Percentiles rank a stretch among this genome's conserved stretches.
Conservation (phyloP, 2,329 filamentous ascomycete genomes). For the Xylariales sp. region DNA sequence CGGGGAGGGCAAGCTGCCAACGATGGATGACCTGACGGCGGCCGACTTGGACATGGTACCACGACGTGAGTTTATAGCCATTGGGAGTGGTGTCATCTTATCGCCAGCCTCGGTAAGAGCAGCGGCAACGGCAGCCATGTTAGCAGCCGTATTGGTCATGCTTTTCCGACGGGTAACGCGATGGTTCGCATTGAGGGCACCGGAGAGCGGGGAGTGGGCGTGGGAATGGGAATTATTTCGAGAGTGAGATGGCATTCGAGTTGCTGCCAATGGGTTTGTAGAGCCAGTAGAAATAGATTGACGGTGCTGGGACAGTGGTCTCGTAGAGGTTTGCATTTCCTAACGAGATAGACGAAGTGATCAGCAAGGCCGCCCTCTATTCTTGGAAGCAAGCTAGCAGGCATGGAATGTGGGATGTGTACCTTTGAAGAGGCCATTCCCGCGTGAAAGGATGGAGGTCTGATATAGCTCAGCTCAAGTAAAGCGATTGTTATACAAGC, state of each 20-base stretch:
- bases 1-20: conserved; percentile 57
- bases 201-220: conserved; percentile 75
- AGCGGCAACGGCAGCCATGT: conserved; percentile 70
- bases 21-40: conserved; percentile 46
- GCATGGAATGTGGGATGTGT: conserved; percentile 23
- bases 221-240: conserved; percentile 77
- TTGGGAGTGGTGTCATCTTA: conserved; percentile 49
- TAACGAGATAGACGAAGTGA: conserved; percentile 29
- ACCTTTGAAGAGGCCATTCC: conserved; percentile 62
- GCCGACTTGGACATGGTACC: conserved; percentile 64
- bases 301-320: conserved; percentile 62
- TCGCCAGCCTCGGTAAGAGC: conserved; percentile 65
- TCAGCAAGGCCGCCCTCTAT: conserved; percentile 31
- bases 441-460: conserved; percentile 23
- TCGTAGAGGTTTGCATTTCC: conserved; percentile 62
- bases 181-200: conserved; percentile 73
- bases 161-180: conserved; percentile 92
- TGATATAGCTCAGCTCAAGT: conserved; percentile 10
- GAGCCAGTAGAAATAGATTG: conserved; percentile 54
- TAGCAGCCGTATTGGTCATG: conserved; percentile 70
- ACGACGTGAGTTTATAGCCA: conserved; percentile 56
- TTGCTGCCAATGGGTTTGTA: conserved; percentile 52
- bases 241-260: conserved; percentile 56
- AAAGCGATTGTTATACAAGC: neutral
- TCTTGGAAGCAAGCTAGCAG: conserved; percentile 19